Evolutionary conservation across 2,329 filamentous ascomycete genomes (phyloP), one percentile per base, ranked within the genome.

Genomic region (Mariannaea elegans): DNA sequence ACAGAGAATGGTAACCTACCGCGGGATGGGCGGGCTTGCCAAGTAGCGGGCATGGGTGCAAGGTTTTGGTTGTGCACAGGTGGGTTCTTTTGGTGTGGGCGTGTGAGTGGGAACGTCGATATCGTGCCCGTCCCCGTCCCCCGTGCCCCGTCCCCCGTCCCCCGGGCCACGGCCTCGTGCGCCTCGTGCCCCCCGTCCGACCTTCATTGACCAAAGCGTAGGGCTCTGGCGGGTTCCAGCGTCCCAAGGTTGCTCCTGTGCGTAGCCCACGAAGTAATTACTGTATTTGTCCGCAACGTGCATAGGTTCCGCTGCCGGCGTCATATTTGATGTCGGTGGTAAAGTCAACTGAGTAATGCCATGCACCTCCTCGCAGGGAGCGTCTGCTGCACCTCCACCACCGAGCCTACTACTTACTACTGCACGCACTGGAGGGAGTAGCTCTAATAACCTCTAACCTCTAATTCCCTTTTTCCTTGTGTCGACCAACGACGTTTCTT

Each of bases 401-500:
- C 12, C 7, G 13, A 44, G 24, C 39, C 13, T 39, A 39, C 39
- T 6, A 14, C 39, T 14, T 23, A 14, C 13, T 27, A 46, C 27
- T 16, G 38, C 38, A 32, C 8, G n/a, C 24, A 31, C 24, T 8
- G 27, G n/a, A 31, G 24, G 44, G 44, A 46, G 42, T 55, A 45
- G 51, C 42, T 46, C 46, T 57, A 41, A 46, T 24, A 38, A 41
- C 46, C 23, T 56, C 38, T 7, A 27, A 16, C 21, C 32, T 32
- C 42, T 24, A 23, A 41, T 34, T 31, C 32, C 21, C 44, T 48
- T 29, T n/a, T 42, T 48, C 34, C 42, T 38, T 42, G 23, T 51
- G 24, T 42, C 32, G 32, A 48, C 56, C 49, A 59, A 59, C 56
- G 56, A 49, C 44, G 38, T 49, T 53, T 54, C 38, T 48, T 53